Evolutionary conservation across 192 early-diverging fungal genomes (phyloP).

Genomic region (Gaertneriomyces semiglobifer): DNA sequence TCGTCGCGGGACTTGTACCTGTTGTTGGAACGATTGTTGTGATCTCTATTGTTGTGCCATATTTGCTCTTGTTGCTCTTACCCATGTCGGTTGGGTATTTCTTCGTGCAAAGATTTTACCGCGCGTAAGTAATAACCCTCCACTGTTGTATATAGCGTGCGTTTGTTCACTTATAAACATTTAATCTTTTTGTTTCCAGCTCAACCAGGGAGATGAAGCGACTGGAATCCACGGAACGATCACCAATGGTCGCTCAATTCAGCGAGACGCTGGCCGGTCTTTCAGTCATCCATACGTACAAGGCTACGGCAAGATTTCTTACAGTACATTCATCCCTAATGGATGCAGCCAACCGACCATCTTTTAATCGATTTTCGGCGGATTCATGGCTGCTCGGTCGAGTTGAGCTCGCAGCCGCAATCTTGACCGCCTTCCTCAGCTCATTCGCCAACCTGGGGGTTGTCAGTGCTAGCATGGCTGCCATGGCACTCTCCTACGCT

Average conservation of each 20-base stretch:
- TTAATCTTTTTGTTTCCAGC: not conserved
- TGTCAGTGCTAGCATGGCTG: conserved; percentile 27
- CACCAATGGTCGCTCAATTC: conserved; percentile 66
- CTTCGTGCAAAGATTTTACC: conserved; percentile 38
- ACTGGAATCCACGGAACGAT: conserved; percentile 69
- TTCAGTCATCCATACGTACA: conserved; percentile 64
- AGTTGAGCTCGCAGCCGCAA: conserved; percentile 5
- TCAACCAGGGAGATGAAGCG: conserved; percentile 54
- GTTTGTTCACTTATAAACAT: not conserved
- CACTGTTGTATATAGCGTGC: not conserved
- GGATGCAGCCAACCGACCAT: conserved; percentile 9
- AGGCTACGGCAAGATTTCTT: conserved; percentile 24
- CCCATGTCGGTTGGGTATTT: conserved; percentile 29
- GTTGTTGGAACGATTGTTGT: conserved; percentile 12
- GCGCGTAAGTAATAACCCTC: conserved; percentile 9
- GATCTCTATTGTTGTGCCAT: conserved; percentile 36
- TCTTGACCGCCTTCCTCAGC: conserved; percentile 10
- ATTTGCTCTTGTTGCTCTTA: conserved; percentile 15
- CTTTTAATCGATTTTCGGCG: conserved; percentile 10
- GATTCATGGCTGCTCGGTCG: conserved; percentile 24
- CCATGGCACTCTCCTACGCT: conserved; percentile 33
- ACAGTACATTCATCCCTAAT: not conserved
- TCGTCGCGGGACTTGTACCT: conserved; percentile 1
- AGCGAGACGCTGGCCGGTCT: conserved; percentile 63
- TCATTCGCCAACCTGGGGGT: conserved; percentile 42